These are phyloP conservation scores for Eucalyptus guilfoylei DNA, from an alignment of 345 rosid species.

Conservation along the genomic window DNA sequence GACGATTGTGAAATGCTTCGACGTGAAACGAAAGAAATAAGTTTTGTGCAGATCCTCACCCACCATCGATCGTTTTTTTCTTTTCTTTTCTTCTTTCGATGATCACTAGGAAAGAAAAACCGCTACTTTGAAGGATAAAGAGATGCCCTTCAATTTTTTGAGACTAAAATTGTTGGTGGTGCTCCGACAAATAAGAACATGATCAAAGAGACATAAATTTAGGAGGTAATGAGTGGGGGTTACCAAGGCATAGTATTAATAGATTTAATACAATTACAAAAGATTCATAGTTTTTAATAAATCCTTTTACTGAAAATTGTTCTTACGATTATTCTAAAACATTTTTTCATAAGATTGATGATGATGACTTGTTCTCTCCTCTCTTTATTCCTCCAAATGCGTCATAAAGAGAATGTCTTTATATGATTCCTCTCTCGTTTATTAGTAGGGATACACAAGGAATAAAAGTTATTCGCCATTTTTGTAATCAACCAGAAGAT, in stretches of 20 bases:
- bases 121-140: neutral
- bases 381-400: neutral
- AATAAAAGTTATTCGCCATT: neutral
- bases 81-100: neutral
- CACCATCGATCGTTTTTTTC: neutral
- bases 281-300: neutral
- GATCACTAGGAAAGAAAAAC: neutral
- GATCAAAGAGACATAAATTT: neutral
- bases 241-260: neutral
- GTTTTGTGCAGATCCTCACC: neutral
- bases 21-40: neutral
- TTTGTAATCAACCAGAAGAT: neutral
- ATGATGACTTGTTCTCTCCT: neutral
- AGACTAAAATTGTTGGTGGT: neutral
- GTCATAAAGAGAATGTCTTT: neutral
- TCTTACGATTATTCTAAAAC: neutral
- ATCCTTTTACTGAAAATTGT: neutral
- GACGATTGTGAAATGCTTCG: neutral
- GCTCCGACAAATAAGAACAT: neutral
- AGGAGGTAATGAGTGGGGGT: neutral
- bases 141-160: neutral
- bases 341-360: neutral
- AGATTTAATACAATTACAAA: neutral
- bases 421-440: neutral
- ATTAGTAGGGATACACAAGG: neutral